Evolutionary conservation across 208 protist species (phyloP), one percentile per base, ranked within the genome.

Genomic region (Trypanosoma caninum): DNA sequence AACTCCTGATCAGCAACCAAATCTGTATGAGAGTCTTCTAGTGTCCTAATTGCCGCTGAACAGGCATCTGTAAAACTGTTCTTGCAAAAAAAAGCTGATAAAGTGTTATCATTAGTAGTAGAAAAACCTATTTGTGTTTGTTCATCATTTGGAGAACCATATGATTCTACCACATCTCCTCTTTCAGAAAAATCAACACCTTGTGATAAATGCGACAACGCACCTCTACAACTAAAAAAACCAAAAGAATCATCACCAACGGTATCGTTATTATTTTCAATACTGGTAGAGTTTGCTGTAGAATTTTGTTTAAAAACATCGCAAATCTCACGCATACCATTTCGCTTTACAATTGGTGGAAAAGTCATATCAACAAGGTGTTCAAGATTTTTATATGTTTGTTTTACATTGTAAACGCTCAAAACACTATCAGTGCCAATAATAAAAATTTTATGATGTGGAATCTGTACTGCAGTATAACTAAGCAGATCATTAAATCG

Each of bases 401-500:
- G 74, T 62, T 76, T 76, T 38, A 93, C 78, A 22, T 84, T 69
- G 42, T 78, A 88, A 20, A 94, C 81, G 46, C 89, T 72, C 35
- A 96, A 68, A 22, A 80, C 73, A 51, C 85, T 91, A 0, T 81
- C 73, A 1, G 82, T 66, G 62, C 96, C 86, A 27, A 97, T 91
- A 34, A 95, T 87, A 48, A 94, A 97, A 33, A 94, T 91, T 51
- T 82, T 83, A 60, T 89, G 78, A 50, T 65, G 57, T n/a, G 83
- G 78, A 30, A 97, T 86, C 13, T 74, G 64, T 13, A 81, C 87
- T 9, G 82, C 82, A 22, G 74, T 65, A 75, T 97, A 97, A 68
- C 84, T 88, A 37, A 89, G 72, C n/a, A 88, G 72, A 60, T 97
- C 93, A 52, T 77, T 94, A 61, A 82, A 73, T 52, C 93, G 83